These are phyloP conservation scores for Rubus parviflorus DNA, from an alignment of 306 rosid species.

Conservation along the genomic window DNA sequence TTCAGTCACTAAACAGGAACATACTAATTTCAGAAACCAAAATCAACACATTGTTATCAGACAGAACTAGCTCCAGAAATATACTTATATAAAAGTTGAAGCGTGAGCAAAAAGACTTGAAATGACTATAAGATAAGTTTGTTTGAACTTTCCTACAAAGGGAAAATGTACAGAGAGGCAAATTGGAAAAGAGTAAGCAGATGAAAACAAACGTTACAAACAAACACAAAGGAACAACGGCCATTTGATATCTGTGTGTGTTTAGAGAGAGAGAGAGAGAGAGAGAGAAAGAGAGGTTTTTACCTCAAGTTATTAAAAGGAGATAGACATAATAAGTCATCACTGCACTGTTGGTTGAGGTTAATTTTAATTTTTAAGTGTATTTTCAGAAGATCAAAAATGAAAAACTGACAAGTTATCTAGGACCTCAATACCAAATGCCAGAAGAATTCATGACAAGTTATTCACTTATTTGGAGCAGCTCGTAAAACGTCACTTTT, in stretches of 20 bases:
- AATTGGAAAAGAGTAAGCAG: neutral
- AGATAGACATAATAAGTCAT: no score
- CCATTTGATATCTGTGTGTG: neutral
- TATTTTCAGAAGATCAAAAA: slow-evolving; percentile 20
- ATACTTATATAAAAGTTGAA: neutral
- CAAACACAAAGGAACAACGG: neutral
- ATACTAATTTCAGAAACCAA: neutral
- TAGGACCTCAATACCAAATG: slow-evolving; percentile 15
- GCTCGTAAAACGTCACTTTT: neutral
- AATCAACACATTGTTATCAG: neutral
- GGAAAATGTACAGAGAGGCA: neutral
- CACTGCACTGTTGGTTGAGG: no score
- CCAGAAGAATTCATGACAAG: neutral
- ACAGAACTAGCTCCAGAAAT: neutral
- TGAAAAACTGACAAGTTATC: slow-evolving; percentile 15
- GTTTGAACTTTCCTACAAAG: neutral
- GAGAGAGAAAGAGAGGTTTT: slow-evolving; percentile 24
- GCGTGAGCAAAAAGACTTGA: neutral
- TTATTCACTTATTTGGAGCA: neutral
- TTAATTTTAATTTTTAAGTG: neutral
- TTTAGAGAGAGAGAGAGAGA: no score
- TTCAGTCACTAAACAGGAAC: slow-evolving; percentile 6
- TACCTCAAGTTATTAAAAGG: no score
- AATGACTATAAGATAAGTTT: neutral
- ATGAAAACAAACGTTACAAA: no score